Evolutionary conservation across 2,329 filamentous ascomycete species (phyloP).

Genomic region (Alternaria angustiovoidea): DNA sequence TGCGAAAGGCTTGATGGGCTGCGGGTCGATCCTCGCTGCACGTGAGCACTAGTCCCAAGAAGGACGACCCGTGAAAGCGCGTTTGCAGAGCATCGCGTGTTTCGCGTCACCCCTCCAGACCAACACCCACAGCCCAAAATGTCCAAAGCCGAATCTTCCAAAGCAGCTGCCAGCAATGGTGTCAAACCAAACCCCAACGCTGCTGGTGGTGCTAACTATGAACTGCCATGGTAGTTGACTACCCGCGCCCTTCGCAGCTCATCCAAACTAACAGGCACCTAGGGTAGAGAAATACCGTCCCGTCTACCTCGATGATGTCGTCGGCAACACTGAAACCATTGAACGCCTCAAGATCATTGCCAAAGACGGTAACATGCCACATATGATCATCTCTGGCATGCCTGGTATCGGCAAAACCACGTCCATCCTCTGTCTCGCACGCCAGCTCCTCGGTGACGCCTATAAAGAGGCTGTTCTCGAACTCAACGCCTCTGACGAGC

Average conservation of each 20-base stretch:
- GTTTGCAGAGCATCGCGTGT: slow-evolving; percentile 18
- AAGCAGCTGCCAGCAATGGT: slow-evolving; percentile 55
- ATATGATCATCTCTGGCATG: slow-evolving; percentile 99
- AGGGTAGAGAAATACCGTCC: slow-evolving; percentile 99
- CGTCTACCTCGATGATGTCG: slow-evolving; percentile 92
- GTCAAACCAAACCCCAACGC: slow-evolving; percentile 53
- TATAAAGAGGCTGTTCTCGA: slow-evolving; percentile 99
- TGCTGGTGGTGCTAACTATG: slow-evolving; percentile 64
- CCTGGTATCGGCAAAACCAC: slow-evolving; percentile 99
- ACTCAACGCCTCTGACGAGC: slow-evolving; percentile 94
- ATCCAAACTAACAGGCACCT: slow-evolving; percentile 19
- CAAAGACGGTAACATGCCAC: slow-evolving; percentile 98
- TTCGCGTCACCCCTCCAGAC: slow-evolving; percentile 38
- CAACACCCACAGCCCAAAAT: slow-evolving; percentile 43
- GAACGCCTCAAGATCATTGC: slow-evolving; percentile 98
- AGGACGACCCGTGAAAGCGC: slow-evolving; percentile 31
- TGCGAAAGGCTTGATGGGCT: neutral
- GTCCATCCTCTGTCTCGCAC: slow-evolving; percentile 88
- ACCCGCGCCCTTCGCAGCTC: slow-evolving; percentile 13
- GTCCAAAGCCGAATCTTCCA: slow-evolving; percentile 60
- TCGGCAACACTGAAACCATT: slow-evolving; percentile 97
- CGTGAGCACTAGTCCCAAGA: slow-evolving; percentile 24
- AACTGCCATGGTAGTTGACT: slow-evolving; percentile 74
- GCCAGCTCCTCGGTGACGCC: slow-evolving; percentile 87
- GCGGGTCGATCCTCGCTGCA: slow-evolving; percentile 8